These are phyloP conservation scores for Dunaliella sp. DNA, from an alignment of 139 green algal genomes.

Conservation along the genomic window DNA sequence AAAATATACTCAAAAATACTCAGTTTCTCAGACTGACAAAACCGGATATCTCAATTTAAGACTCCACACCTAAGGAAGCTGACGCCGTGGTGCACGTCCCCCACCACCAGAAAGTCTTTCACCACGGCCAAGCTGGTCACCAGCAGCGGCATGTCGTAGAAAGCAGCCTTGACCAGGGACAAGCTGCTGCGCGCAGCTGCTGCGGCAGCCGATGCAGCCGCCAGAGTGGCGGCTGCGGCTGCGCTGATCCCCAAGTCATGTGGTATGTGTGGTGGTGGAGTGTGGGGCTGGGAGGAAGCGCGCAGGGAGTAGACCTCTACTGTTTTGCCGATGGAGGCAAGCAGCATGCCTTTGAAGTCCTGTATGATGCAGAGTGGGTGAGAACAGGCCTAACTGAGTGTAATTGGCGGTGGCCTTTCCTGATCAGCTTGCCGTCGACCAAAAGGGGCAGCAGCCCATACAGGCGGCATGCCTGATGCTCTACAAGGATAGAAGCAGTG, in stretches of 20 bases:
- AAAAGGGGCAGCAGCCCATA: too few relatives aligned
- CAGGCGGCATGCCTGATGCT: too few relatives aligned
- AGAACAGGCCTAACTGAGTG: too few relatives aligned
- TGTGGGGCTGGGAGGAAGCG: not conserved
- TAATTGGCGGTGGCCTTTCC: too few relatives aligned
- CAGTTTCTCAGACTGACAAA: not conserved
- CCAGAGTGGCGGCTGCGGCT: not conserved
- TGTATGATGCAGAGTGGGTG: slow-evolving; percentile 15
- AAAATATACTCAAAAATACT: too few relatives aligned
- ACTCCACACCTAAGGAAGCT: slow-evolving; percentile 63
- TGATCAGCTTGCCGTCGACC: too few relatives aligned
- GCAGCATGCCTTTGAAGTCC: slow-evolving; percentile 49
- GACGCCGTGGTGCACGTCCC: slow-evolving; percentile 66
- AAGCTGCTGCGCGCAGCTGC: not conserved
- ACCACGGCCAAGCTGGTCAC: slow-evolving; percentile 53
- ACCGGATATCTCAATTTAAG: slow-evolving; percentile 1
- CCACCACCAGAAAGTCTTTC: slow-evolving; percentile 86
- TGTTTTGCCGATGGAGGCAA: slow-evolving; percentile 59
- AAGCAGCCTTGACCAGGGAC: slow-evolving; percentile 55
- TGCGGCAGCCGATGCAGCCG: not conserved
- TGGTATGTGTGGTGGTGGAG: not conserved
- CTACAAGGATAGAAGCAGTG: too few relatives aligned
- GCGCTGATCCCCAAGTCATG: not conserved
- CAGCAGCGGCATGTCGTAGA: slow-evolving; percentile 76
- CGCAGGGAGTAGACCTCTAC: slow-evolving; percentile 59